Conservation (phyloP, 305 asterid species). For the Plantago lanceolata region DNA sequence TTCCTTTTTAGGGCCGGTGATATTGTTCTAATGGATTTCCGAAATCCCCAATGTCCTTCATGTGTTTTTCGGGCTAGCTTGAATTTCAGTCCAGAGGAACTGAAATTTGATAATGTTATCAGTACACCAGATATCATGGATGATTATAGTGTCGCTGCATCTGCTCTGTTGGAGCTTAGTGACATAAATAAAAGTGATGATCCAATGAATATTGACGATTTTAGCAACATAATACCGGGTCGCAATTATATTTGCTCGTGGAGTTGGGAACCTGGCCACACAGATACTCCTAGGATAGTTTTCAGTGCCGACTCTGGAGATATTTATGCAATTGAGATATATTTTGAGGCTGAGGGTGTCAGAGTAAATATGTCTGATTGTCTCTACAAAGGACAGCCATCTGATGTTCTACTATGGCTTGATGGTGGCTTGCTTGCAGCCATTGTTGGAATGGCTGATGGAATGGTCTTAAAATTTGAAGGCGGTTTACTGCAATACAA, state of each 20-base stretch:
- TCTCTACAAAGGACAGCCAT: constrained; percentile 70
- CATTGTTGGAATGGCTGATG: constrained; percentile 90
- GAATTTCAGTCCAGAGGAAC: constrained; percentile 70
- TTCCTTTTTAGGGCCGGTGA: constrained; percentile 91
- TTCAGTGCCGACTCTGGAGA: constrained; percentile 92
- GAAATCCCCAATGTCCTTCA: constrained; percentile 60
- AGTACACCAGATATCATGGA: constrained; percentile 77
- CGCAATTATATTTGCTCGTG: constrained; percentile 78
- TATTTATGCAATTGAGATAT: constrained; percentile 59
- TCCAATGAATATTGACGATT: constrained; percentile 83
- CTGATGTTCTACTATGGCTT: constrained; percentile 77
- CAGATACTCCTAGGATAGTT: constrained; percentile 56
- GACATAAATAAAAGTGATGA: constrained; percentile 76
- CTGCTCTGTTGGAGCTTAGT: constrained; percentile 91
- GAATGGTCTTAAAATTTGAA: constrained; percentile 77
- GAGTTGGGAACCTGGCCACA: constrained; percentile 82
- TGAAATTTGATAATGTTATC: constrained; percentile 42
- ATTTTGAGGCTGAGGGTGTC: constrained; percentile 56
- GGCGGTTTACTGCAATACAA: constrained; percentile 57
- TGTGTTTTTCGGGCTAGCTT: constrained; percentile 61
- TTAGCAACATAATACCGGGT: constrained; percentile 52
- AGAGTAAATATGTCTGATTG: constrained; percentile 72
- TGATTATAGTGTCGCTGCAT: constrained; percentile 86
- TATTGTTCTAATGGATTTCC: constrained; percentile 81
- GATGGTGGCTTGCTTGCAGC: constrained; percentile 80